Base-by-base conservation (phyloP, 2,329 filamentous ascomycete genomes). In the Fusarium siculi region DNA sequence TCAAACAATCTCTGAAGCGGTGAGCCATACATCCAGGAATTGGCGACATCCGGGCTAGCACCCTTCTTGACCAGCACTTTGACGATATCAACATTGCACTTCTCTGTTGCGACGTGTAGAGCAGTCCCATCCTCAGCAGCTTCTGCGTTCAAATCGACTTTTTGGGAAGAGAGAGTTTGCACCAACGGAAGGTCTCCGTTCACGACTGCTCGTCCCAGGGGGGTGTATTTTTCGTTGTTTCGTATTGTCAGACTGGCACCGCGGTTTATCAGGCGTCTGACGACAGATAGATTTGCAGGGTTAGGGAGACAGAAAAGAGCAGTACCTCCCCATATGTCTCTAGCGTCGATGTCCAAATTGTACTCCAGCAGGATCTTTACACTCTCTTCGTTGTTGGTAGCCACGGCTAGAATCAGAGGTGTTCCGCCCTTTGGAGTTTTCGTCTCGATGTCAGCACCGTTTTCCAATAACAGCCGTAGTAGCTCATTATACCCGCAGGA, bases 1-100 rank as follows among this genome's bases (percentile, higher is more conserved):
- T 55, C 52, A 19, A 55, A 43, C 4, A 55, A 1, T 18, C 36
- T 43, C 16, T 55, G 52, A 0, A 55, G 25, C 0, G 52, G 16
- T 1, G 52, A 32, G 8, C 52, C 52, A 23, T 55, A 43, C 36
- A 30, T 43, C 52, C 52, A 55, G 6, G 25, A 23, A 23, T 55
- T 28, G 21, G 21, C 25, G 19, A 7, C 0, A 10, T 42, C 37
- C 0, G 37, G 36, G 11, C 4, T 19, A 2, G 52, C 52, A 0
- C 52, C 52, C 25, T 42, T 55, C 16, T 19, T 10, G 2, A 15
- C 2, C 2, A 55, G 37, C 1, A 23, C 1, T 30, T 55, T 55
- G 21, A 43, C 52, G 2, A 23, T 9, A 2, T 43, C 11, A 23
- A 55, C 4, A 5, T 55, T 14, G 7, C 37, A 40, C 5, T 8